These are phyloP conservation scores for Alternaria sp. DNA, from an alignment of 2,329 filamentous ascomycete genomes.

Conservation along the genomic window DNA sequence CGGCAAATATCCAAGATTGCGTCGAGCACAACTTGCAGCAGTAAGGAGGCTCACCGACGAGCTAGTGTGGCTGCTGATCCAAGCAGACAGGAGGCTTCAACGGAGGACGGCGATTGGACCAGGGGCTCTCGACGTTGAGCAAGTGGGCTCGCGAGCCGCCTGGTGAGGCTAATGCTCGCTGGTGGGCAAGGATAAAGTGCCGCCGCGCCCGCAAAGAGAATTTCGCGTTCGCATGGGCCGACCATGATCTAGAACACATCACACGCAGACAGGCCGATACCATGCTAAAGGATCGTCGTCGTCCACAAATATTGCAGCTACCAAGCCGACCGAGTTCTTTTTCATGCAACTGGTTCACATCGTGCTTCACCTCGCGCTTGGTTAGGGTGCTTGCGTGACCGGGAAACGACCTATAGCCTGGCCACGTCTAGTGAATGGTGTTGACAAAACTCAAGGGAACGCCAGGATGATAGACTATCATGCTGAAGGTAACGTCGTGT, in stretches of 20 bases:
- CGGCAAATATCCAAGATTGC: slow-evolving; percentile 8
- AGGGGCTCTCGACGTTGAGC: slow-evolving; percentile 18
- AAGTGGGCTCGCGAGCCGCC: slow-evolving; percentile 21
- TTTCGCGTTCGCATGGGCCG: slow-evolving; percentile 32
- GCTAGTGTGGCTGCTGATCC: slow-evolving; percentile 20
- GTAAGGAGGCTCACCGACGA: slow-evolving; percentile 21
- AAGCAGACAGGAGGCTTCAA: slow-evolving; percentile 14
- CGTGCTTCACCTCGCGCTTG: slow-evolving; percentile 15
- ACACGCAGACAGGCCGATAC: slow-evolving; percentile 15
- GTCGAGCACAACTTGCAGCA: slow-evolving; percentile 5
- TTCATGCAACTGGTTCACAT: slow-evolving; percentile 23
- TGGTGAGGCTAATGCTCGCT: slow-evolving; percentile 26
- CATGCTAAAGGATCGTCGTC: slow-evolving; percentile 32
- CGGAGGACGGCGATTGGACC: slow-evolving; percentile 23
- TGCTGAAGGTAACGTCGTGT: slow-evolving; percentile 4
- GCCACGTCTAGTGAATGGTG: background rate
- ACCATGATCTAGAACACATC: slow-evolving; percentile 44
- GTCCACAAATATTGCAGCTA: slow-evolving; percentile 26
- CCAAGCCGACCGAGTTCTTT: slow-evolving; percentile 14
- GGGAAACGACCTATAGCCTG: slow-evolving; percentile 13
- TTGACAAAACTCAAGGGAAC: background rate
- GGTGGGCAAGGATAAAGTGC: slow-evolving; percentile 27
- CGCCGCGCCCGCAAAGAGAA: slow-evolving; percentile 34
- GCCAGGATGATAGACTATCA: background rate
- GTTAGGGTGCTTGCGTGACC: slow-evolving; percentile 15